Base-by-base conservation (phyloP, 352 stramenopile genomes). In the Phytophthora tentaculata region DNA sequence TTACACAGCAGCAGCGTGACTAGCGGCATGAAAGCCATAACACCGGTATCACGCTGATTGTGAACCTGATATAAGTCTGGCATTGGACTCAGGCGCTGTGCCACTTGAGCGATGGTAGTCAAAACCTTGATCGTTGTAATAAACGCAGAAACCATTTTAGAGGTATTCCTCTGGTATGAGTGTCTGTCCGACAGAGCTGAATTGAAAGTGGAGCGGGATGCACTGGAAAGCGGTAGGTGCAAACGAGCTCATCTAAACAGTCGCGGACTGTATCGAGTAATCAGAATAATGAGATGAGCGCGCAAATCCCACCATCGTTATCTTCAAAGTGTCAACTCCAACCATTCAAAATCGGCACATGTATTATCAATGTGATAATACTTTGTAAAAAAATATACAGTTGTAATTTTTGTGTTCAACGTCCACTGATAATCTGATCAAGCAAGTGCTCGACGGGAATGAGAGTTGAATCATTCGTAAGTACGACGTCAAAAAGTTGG, bases 51-150 rank as follows among this genome's bases (percentile, higher is more conserved):
- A 6, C 20, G 45, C 5, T 57, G 52, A 20, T 67, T 64, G 56
- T 75, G 53, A 16, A 64, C 61, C 6, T 43, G 61, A 19, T 73
- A 72, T 23, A 78, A 19, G n/a, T 74, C 56, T 12, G 71, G 71
- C 8, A 65, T 52, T 1, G 71, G 71, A 35, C 66, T 78, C 44
- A 75, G 35, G 35, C 61, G 35, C 28, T 60, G 55, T 4, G 52
- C 59, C 10, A 77, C 20, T 56, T 77, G 69, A 16, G 64, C 53
- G 23, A 77, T 58, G 12, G 58, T 65, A 16, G 64, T 77, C 43
- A 74, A 35, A 9, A 73, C 55, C 44, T 71, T 72, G n/a, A 77
- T 61, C 54, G 58, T 67, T 12, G 23, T 71, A 47, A 74, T 62
- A n/a, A 71, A 49, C 3, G 64, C 69, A 62, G 64, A 73, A 22